These are phyloP conservation scores for Polychaeton citri DNA, from an alignment of 2,329 filamentous ascomycete species.

Conservation along the genomic window DNA sequence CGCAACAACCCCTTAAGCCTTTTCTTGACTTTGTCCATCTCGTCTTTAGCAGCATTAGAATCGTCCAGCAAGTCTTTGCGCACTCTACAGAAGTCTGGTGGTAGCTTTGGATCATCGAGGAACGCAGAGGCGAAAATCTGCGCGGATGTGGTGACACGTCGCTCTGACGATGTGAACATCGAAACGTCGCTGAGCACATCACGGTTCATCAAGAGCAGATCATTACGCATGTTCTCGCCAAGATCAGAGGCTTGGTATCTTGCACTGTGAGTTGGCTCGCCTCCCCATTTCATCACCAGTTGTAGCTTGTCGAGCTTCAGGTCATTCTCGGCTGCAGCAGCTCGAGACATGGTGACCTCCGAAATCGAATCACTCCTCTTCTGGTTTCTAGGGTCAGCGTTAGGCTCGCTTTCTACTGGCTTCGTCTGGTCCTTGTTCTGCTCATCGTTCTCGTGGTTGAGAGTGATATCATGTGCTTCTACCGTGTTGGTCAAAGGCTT, in stretches of 20 bases:
- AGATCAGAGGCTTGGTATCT: constrained; percentile 93
- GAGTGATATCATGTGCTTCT: constrained; percentile 36
- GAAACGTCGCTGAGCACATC: constrained; percentile 85
- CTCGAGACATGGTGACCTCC: constrained; percentile 82
- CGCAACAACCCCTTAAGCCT: constrained; percentile 87
- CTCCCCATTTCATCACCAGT: constrained; percentile 97
- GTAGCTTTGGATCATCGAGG: constrained; percentile 71
- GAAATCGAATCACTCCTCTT: constrained; percentile 73
- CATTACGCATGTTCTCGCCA: constrained; percentile 89
- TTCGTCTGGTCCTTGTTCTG: constrained; percentile 40
- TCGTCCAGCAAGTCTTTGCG: constrained; percentile 93
- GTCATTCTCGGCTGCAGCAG: constrained; percentile 85
- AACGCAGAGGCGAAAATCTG: constrained; percentile 93
- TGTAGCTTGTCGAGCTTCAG: constrained; percentile 91
- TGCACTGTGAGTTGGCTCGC: constrained; percentile 93
- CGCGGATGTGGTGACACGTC: constrained; percentile 86
- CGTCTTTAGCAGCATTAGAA: constrained; percentile 95
- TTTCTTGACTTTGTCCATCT: constrained; percentile 99
- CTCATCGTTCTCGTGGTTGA: constrained; percentile 3
- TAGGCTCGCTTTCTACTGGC: constrained; percentile 7
- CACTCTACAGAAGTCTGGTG: constrained; percentile 74
- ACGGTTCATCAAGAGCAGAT: constrained; percentile 81
- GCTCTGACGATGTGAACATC: constrained; percentile 90
- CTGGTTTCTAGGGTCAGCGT: constrained; percentile 26
- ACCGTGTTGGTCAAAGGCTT: constrained; percentile 16